Evolutionary conservation across 1,139 yeast species (phyloP), one percentile per base, ranked within the genome.

Genomic region (Yamadazyma trypodendri): DNA sequence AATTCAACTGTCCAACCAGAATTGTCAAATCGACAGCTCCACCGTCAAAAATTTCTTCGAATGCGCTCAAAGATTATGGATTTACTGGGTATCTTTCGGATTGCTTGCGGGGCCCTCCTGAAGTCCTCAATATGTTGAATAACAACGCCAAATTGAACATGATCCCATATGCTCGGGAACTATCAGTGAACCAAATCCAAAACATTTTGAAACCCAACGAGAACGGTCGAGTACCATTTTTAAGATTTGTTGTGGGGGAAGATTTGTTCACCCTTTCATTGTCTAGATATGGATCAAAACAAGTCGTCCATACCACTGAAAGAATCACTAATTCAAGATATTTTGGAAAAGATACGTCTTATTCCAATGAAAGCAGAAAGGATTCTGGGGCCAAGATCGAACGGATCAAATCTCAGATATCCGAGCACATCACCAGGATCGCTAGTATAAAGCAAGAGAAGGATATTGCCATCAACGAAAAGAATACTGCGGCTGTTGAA

Each of bases 61-160:
- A 63, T 7, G 56, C 63, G 29, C 49, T 89, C 4, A 51, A 28
- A 17, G 32, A 48, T 1, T 57, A 63, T 20, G 96, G 96, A 0
- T 87, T 92, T 57, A 96, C 86, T 43, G 94, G 96, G 0, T 86
- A 77, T 50, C 52, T 89, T 25, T 61, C 78, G 1, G 97, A 92
- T 51, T 78, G 78, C 44, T 54, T 92, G 2, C 61, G 64, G 1
- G 98, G 96, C 0, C 96, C 96, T 1, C 55, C 60, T 8, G 75
- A 77, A n/a, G 95, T 92, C 1, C 55, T 88, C 34, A 70, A 74
- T 38, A 87, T 86, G 88, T 68, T 92, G 34, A 80, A 84, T 48
- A 81, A 77, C 43, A 71, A 72, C 22, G 65, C 77, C 11, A 68
- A 66, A 31, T 60, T 89, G 18, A 78, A 85, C 45, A 60, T 65